Conservation (phyloP, 148 eudicot genomes). For the Fagopyrum homotropicum region DNA sequence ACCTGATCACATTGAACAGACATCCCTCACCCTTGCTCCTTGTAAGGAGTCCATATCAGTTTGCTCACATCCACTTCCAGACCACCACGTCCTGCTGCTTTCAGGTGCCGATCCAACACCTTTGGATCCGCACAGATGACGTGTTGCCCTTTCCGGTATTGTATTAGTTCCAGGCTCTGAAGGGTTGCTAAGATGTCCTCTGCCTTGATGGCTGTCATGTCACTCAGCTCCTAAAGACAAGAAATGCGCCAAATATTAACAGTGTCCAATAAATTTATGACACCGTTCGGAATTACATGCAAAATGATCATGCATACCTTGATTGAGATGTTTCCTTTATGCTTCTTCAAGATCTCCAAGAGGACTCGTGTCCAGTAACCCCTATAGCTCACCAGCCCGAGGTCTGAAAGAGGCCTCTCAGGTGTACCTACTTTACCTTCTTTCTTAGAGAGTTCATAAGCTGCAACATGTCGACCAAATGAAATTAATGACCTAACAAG, state of each 20-base stretch:
- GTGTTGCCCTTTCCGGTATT: slow-evolving; percentile 93
- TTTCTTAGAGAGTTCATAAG: slow-evolving; percentile 98
- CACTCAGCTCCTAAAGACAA: slow-evolving; percentile 71
- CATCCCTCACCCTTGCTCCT: slow-evolving; percentile 63
- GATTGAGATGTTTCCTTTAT: slow-evolving; percentile 95
- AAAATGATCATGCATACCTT: slow-evolving; percentile 40
- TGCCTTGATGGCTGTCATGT: slow-evolving; percentile 93
- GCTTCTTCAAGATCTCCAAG: slow-evolving; percentile 84
- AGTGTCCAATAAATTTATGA: not conserved
- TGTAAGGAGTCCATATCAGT: slow-evolving; percentile 94
- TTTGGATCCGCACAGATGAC: slow-evolving; percentile 95
- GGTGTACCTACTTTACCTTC: slow-evolving; percentile 98
- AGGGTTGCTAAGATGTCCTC: slow-evolving; percentile 88
- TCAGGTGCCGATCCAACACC: slow-evolving; percentile 91
- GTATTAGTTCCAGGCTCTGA: slow-evolving; percentile 81
- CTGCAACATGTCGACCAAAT: slow-evolving; percentile 27
- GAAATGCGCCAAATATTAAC: too few relatives aligned
- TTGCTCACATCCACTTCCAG: slow-evolving; percentile 83
- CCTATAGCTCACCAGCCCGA: slow-evolving; percentile 88
- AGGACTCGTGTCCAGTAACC: slow-evolving; percentile 99
- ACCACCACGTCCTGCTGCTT: slow-evolving; percentile 97
- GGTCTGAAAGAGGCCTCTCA: slow-evolving; percentile 93
- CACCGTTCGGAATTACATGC: not conserved
- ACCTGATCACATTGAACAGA: not conserved
- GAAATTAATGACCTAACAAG: slow-evolving; percentile 3